Percentiles rank a stretch among this genome's conserved stretches.
phyloP scores from a whole-genome alignment of 1,284 basidiomycete species.

The Meira miltonrushii region DNA sequence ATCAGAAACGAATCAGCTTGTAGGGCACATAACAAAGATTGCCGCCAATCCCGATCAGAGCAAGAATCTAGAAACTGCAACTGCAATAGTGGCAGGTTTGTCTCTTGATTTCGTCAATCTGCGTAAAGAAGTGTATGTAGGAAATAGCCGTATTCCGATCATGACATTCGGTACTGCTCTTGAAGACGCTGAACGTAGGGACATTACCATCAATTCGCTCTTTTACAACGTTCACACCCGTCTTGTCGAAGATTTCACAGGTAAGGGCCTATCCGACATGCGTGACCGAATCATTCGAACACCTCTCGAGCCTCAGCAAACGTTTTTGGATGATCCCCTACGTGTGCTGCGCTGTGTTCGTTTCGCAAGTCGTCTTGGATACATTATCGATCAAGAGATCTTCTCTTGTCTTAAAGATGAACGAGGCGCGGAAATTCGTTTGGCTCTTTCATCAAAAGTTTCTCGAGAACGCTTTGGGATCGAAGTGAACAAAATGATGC shows the following conservation, averaged over 20 bases:
- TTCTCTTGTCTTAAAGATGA: conserved; percentile 58
- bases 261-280: conserved; percentile 76
- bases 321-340: conserved; percentile 90
- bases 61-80: conserved; percentile 95
- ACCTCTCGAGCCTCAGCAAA: conserved; percentile 77
- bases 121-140: conserved; percentile 80
- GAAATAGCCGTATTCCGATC: conserved; percentile 80
- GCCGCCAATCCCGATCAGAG: conserved; percentile 94
- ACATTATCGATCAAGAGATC: conserved; percentile 70
- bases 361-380: conserved; percentile 85
- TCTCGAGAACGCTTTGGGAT: conserved; percentile 51
- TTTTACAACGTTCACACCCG: conserved; percentile 93
- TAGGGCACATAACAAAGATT: conserved; percentile 64
- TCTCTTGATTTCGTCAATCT: conserved; percentile 94
- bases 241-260: conserved; percentile 83
- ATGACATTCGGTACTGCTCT: conserved; percentile 82
- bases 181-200: conserved; percentile 83
- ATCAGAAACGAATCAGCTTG: conserved; percentile 16
- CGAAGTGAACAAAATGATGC: conserved; percentile 53
- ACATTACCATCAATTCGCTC: conserved; percentile 90
- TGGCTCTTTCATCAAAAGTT: conserved; percentile 42
- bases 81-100: conserved; percentile 73
- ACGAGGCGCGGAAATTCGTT: conserved; percentile 61
- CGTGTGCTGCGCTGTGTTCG: conserved; percentile 83
- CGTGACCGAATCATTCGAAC: conserved; percentile 77